phyloP scores from a whole-genome alignment of 352 stramenopile species.

The Aphanomyces euteiches region DNA sequence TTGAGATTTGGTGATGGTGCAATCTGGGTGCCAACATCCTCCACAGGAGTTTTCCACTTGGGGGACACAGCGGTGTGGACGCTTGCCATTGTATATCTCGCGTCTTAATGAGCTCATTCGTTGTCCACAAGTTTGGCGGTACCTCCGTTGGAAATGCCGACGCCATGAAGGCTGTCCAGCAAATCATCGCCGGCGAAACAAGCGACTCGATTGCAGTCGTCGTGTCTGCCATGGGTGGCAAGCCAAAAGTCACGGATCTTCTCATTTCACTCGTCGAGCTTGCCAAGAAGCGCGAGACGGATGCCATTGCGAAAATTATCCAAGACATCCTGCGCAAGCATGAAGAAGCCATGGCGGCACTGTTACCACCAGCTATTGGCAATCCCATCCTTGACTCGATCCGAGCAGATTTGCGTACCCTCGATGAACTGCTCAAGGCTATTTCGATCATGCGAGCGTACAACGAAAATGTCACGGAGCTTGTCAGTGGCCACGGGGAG shows the following conservation, averaged over 20 bases:
- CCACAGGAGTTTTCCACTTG: constrained; percentile 16
- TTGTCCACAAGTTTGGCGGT: constrained; percentile 98
- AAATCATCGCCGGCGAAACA: constrained; percentile 57
- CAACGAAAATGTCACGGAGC: constrained; percentile 82
- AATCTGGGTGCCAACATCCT: constrained; percentile 13
- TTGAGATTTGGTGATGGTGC: background rate
- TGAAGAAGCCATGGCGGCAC: constrained; percentile 55
- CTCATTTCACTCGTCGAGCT: constrained; percentile 88
- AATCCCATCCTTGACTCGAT: constrained; percentile 59
- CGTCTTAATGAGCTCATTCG: constrained; percentile 38
- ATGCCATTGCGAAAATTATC: constrained; percentile 67
- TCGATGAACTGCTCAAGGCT: constrained; percentile 75
- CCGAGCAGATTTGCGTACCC: constrained; percentile 53
- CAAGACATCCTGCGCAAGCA: constrained; percentile 77
- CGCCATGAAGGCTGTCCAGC: constrained; percentile 83
- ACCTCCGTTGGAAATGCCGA: constrained; percentile 91
- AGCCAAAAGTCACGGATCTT: constrained; percentile 95
- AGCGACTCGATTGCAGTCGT: constrained; percentile 74
- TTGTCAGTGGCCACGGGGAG: constrained; percentile 95
- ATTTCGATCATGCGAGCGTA: constrained; percentile 88
- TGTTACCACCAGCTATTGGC: constrained; percentile 50
- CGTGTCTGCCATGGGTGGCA: constrained; percentile 94
- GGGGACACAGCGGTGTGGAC: background rate
- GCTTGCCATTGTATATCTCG: background rate
- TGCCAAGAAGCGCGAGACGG: constrained; percentile 76